A percentile compares a stretch with the other conserved stretches of the same genome.
Evolutionary conservation across 352 stramenopile genomes (phyloP).

Genomic region (Poterioochromonas sp.): DNA sequence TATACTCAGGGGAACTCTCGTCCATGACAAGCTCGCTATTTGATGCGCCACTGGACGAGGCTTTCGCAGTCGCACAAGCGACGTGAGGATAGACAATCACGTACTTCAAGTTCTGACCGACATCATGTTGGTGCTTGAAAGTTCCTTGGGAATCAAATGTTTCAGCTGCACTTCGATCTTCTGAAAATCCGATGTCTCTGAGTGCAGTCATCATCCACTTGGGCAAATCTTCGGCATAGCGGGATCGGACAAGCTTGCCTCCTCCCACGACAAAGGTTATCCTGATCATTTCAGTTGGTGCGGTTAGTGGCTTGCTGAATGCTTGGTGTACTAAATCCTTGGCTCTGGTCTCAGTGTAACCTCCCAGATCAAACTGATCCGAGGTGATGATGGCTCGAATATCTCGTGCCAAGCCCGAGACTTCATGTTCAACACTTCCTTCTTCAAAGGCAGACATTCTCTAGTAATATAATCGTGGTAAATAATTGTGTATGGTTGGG

Average conservation of each 20-base stretch:
- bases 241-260: slow-evolving; percentile 39
- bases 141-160: slow-evolving; percentile 38
- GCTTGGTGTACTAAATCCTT: slow-evolving; percentile 34
- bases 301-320: slow-evolving; percentile 35
- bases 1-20: background rate
- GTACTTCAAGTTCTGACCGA: slow-evolving; percentile 33
- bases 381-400: slow-evolving; percentile 26
- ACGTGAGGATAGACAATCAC: slow-evolving; percentile 10
- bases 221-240: slow-evolving; percentile 38
- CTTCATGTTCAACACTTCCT: slow-evolving; percentile 9
- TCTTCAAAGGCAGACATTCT: no score
- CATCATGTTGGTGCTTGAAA: slow-evolving; percentile 44
- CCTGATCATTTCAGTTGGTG: slow-evolving; percentile 36
- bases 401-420: slow-evolving; percentile 33
- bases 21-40: background rate
- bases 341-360: slow-evolving; percentile 36
- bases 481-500: no score
- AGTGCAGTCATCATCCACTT: slow-evolving; percentile 39
- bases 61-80: background rate
- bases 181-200: slow-evolving; percentile 37
- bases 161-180: slow-evolving; percentile 38
- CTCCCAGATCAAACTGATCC: slow-evolving; percentile 39
- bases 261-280: slow-evolving; percentile 25
- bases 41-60: background rate
- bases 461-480: no score